Evolutionary conservation across 2,329 filamentous ascomycete species (phyloP), one percentile per base, ranked within the genome.

Genomic region (Sporothrix humicola): DNA sequence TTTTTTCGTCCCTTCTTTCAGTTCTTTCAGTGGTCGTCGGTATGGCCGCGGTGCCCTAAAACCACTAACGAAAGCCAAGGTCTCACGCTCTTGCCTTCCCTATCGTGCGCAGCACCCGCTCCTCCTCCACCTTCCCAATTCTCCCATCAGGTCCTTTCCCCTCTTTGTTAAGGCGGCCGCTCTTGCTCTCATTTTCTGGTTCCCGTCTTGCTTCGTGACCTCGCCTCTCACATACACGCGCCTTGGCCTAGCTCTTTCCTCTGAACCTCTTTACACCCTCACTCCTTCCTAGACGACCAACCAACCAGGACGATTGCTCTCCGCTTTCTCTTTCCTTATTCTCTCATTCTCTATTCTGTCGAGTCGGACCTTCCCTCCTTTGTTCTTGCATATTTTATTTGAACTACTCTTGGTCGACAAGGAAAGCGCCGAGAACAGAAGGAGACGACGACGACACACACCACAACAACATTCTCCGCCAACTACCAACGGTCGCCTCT

Each of bases 261-360:
- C 4, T 37, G 8, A 10, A 20, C 44, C n/a, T 56, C 23, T 5
- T 15, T 56, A 23, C 17, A 26, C 52, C 23, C 20, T 23, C 23
- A 12, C 48, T 17, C 52, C 6, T 23, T 54, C 50, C 52, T 0
- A 6, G 52, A 56, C 2, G 31, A 37, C 7, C 31, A 37, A 37
- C 54, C 72, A 65, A 46, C 61, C 42, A 61, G 31, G 42, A 17
- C 15, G 3, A 5, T 17, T 23, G 17, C 26, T 23, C 46, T 31
- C 61, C 52, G 37, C 54, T 48, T 71, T 59, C 52, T 71, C 37
- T 58, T 26, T 59, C 31, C 54, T 59, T 15, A 7, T 42, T 54
- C 42, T 26, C n/a, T 26, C 12, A 26, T 48, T 37, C 42, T n/a
- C 42, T 15, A n/a, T 44, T 20, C 42, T 65, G 8, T 26, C 17